Conservation (phyloP, 176 grass and related monocot species). For the Pontederia crassipes region DNA sequence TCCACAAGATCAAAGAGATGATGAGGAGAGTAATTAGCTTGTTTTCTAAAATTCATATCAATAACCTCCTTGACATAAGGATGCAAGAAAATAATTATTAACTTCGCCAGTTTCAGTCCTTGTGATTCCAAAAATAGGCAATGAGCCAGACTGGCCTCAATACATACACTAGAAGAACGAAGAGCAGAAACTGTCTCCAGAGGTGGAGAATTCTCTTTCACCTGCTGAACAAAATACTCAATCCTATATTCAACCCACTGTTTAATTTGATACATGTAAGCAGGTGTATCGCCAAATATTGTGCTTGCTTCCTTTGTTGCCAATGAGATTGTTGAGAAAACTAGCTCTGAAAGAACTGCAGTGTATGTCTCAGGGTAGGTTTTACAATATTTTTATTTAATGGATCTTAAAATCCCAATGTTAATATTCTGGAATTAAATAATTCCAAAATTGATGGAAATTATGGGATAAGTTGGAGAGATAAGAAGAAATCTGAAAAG, state of each 20-base stretch:
- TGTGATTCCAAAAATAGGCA: constrained; percentile 60
- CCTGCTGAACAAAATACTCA: constrained; percentile 67
- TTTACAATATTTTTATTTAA: too few relatives aligned
- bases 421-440: too few relatives aligned
- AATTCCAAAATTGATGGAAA: too few relatives aligned
- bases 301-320: constrained; percentile 57
- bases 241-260: constrained; percentile 90
- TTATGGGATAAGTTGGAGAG: too few relatives aligned
- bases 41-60: constrained; percentile 81
- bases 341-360: constrained; percentile 72
- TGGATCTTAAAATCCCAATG: too few relatives aligned
- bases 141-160: constrained; percentile 72
- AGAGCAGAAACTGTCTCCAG: constrained; percentile 66
- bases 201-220: constrained; percentile 83
- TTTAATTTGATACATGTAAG: constrained; percentile 50
- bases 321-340: constrained; percentile 82
- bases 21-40: too few relatives aligned
- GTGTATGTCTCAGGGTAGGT: constrained; percentile 74
- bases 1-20: too few relatives aligned
- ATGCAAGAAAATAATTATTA: constrained; percentile 64
- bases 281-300: constrained; percentile 54
- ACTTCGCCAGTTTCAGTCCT: constrained; percentile 83
- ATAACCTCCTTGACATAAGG: constrained; percentile 88
- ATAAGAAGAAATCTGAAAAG: too few relatives aligned
- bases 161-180: constrained; percentile 70